Evolutionary conservation across 352 stramenopile genomes (phyloP).

Genomic region (Phytophthora fragariae): DNA sequence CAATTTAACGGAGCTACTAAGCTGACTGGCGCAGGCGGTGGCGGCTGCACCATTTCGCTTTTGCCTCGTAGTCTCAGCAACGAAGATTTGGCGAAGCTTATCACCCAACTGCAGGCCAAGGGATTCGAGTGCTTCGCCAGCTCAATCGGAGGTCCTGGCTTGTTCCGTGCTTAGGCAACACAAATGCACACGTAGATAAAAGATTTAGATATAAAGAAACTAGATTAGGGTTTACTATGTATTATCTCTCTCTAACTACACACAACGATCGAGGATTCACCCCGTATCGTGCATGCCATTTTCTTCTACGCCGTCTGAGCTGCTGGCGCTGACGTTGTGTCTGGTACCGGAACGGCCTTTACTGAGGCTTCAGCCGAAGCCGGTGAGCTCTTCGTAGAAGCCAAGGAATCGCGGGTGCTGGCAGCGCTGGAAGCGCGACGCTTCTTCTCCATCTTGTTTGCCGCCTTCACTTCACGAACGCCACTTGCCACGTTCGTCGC

Average conservation of each 20-base stretch:
- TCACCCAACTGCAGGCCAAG: slow-evolving; percentile 54
- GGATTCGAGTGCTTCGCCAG: slow-evolving; percentile 70
- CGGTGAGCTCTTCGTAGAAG: slow-evolving; percentile 38
- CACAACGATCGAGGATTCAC: slow-evolving; percentile 6
- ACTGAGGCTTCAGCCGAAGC: slow-evolving; percentile 22
- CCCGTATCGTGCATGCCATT: slow-evolving; percentile 17
- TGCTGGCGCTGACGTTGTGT: slow-evolving; percentile 22
- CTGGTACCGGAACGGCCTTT: slow-evolving; percentile 32
- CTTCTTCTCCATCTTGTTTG: slow-evolving; percentile 78
- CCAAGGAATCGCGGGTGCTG: slow-evolving; percentile 38
- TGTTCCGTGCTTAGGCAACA: slow-evolving; percentile 31
- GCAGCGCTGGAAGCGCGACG: slow-evolving; percentile 49
- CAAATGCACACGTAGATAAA: not conserved
- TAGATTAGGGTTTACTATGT: slow-evolving; percentile 39
- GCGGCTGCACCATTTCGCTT: slow-evolving; percentile 90
- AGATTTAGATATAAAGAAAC: slow-evolving; percentile 10
- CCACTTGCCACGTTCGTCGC: slow-evolving; percentile 85
- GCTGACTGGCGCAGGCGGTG: slow-evolving; percentile 89
- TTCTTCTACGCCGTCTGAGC: slow-evolving; percentile 41
- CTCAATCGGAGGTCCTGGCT: slow-evolving; percentile 61
- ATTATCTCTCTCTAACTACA: slow-evolving; percentile 46
- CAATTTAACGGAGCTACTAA: slow-evolving; percentile 80
- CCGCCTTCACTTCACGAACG: slow-evolving; percentile 82
- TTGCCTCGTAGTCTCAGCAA: slow-evolving; percentile 58
- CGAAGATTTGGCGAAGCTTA: slow-evolving; percentile 47